phyloP scores from a whole-genome alignment of 108 stramenopile genomes.

The Schizochytrium sp. region DNA sequence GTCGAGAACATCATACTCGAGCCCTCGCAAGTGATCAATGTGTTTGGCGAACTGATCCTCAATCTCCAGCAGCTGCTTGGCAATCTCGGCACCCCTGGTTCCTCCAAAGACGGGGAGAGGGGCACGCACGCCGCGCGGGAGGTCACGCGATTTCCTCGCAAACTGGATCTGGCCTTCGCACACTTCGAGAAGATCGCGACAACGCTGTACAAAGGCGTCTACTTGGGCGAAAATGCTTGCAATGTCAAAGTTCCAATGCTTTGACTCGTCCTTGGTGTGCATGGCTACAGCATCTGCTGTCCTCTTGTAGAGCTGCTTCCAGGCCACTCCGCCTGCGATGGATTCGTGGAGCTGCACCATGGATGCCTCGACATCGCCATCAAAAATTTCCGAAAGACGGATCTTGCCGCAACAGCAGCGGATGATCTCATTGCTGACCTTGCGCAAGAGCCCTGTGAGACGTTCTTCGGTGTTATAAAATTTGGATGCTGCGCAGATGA shows the following conservation, averaged over 20 bases:
- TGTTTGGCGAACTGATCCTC: constrained; percentile 46
- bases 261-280: neutral
- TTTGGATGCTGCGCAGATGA: constrained; percentile 49
- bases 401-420: constrained; percentile 29
- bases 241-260: constrained; percentile 49
- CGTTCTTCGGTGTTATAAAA: constrained; percentile 53
- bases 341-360: constrained; percentile 42
- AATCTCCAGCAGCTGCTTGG: constrained; percentile 43
- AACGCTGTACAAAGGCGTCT: constrained; percentile 60
- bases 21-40: constrained; percentile 39
- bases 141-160: constrained; percentile 23
- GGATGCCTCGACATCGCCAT: constrained; percentile 45
- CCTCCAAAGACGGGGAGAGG: constrained; percentile 55
- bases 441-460: constrained; percentile 48
- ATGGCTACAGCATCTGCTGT: constrained; percentile 35
- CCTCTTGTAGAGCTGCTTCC: constrained; percentile 48
- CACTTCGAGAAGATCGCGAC: constrained; percentile 56
- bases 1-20: constrained; percentile 54
- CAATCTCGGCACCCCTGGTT: constrained; percentile 41
- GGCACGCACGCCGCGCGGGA: constrained; percentile 12
- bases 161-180: constrained; percentile 61
- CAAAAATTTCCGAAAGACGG: constrained; percentile 42
- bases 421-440: constrained; percentile 55
- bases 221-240: constrained; percentile 57
- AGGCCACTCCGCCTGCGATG: constrained; percentile 40